Conservation (phyloP, 2,329 filamentous ascomycete species). For the Colletotrichum acutatum region DNA sequence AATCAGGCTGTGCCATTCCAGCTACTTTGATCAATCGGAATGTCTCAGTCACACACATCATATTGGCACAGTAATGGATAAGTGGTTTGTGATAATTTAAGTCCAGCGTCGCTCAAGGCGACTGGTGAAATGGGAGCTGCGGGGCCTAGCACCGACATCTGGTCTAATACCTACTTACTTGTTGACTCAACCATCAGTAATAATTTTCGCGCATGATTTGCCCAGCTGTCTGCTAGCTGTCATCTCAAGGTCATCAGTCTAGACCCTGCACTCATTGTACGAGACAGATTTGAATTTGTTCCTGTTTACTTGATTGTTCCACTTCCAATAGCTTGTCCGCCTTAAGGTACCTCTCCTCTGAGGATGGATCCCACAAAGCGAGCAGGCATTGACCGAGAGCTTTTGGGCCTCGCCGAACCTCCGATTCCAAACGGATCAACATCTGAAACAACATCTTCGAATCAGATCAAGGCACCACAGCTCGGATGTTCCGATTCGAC, state of each 20-base stretch:
- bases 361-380: not conserved
- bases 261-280: not conserved
- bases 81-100: not conserved
- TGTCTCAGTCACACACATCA: not conserved
- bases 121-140: not conserved
- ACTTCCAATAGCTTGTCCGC: not conserved
- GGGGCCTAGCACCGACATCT: not conserved
- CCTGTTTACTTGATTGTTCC: not conserved
- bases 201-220: not conserved
- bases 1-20: not conserved
- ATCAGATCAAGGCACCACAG: not conserved
- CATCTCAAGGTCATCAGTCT: not conserved
- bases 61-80: not conserved
- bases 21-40: not conserved
- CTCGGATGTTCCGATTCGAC: not conserved
- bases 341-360: not conserved
- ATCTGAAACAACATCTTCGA: not conserved
- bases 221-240: not conserved
- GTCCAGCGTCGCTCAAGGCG: not conserved
- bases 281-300: not conserved
- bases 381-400: not conserved
- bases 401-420: not conserved
- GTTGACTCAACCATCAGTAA: not conserved
- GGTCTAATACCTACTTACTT: not conserved
- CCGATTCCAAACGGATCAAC: not conserved